Conservation (phyloP, 768 basidiomycete genomes). For the Pleurotus salmoneostramineus region DNA sequence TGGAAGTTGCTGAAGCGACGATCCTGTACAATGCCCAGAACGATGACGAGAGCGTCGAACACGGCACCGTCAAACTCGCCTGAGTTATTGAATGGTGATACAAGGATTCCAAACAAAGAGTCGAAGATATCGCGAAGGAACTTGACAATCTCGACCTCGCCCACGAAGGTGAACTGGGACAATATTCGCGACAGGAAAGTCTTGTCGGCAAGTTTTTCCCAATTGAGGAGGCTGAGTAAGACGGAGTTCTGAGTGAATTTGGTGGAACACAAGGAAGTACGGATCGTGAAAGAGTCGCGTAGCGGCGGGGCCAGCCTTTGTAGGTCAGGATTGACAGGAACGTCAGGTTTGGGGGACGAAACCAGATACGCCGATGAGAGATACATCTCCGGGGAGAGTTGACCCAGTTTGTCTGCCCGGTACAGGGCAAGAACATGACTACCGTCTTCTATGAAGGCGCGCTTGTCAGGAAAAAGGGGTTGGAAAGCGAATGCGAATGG, state of each 20-base stretch:
- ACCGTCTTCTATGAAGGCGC: conserved; percentile 86
- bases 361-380: conserved; percentile 57
- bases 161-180: conserved; percentile 84
- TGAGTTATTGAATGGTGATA: conserved; percentile 66
- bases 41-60: conserved; percentile 87
- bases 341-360: conserved; percentile 54
- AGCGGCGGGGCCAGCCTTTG: conserved; percentile 63
- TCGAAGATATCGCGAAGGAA: conserved; percentile 91
- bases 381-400: conserved; percentile 68
- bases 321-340: conserved; percentile 55
- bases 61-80: conserved; percentile 83
- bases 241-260: conserved; percentile 89
- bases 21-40: conserved; percentile 91
- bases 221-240: conserved; percentile 73
- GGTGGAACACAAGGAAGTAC: conserved; percentile 90
- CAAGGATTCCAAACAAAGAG: conserved; percentile 85
- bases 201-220: conserved; percentile 68
- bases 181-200: conserved; percentile 70
- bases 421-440: conserved; percentile 84
- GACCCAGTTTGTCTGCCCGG: conserved; percentile 66
- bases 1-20: conserved; percentile 94
- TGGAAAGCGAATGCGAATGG: conserved; percentile 94
- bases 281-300: conserved; percentile 75
- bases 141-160: conserved; percentile 93
- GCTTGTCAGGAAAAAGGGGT: conserved; percentile 74